A percentile compares a stretch with the other conserved stretches of the same genome.
Evolutionary conservation across 495 filamentous ascomycete species (phyloP).

Genomic region (Paragyromitra xinjiangensis): DNA sequence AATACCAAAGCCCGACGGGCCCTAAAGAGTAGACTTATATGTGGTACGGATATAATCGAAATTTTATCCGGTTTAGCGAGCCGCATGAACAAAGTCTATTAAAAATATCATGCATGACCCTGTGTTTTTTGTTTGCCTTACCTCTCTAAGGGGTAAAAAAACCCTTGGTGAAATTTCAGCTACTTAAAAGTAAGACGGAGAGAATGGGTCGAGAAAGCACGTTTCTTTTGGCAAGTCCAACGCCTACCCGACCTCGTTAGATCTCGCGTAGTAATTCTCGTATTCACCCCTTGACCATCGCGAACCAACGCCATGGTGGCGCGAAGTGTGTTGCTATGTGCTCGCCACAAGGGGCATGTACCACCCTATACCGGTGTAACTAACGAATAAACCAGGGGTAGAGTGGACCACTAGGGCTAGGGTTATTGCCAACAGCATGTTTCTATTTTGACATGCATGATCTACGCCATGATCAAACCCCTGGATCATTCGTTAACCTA

Average conservation of each 20-base stretch:
- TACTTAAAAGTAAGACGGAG: no score
- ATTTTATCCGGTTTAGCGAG: not conserved
- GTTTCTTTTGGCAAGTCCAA: not conserved
- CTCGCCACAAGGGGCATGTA: not conserved
- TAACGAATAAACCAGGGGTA: not conserved
- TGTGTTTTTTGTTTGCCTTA: not conserved
- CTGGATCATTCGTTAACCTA: not conserved
- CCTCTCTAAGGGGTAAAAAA: no score
- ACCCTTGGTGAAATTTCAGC: not conserved
- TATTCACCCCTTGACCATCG: not conserved
- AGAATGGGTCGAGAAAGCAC: no score
- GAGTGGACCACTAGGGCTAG: not conserved
- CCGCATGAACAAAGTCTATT: not conserved
- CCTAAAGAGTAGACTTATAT: not conserved
- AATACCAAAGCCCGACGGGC: not conserved
- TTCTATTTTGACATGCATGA: not conserved
- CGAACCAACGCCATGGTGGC: not conserved
- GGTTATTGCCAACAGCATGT: not conserved
- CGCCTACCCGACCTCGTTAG: not conserved
- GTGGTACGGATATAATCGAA: not conserved
- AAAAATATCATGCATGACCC: not conserved
- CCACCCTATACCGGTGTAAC: not conserved
- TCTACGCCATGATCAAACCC: not conserved
- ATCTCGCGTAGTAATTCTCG: not conserved
- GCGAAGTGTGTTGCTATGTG: not conserved